phyloP scores from a whole-genome alignment of 139 green algal genomes.

The Chlamydomonas sp. region DNA sequence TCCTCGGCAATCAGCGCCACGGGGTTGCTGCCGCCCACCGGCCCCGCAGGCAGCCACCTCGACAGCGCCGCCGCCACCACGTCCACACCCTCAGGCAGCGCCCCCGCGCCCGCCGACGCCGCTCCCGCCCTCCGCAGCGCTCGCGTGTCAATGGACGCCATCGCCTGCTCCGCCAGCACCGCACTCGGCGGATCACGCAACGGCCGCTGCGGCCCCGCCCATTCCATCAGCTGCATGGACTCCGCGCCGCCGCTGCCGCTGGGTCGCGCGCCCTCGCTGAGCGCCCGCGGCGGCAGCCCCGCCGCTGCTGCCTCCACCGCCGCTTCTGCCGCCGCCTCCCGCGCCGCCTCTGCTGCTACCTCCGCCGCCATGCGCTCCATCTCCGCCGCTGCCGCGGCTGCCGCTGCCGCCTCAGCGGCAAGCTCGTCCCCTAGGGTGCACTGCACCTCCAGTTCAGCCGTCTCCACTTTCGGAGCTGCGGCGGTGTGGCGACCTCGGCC shows the following conservation, averaged over 20 bases:
- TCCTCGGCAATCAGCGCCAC: slow-evolving; percentile 51
- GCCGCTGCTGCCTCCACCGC: neutral
- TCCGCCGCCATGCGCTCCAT: neutral
- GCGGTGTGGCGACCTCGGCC: neutral
- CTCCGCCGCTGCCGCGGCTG: neutral
- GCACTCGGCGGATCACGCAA: slow-evolving; percentile 23
- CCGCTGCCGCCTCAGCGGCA: neutral
- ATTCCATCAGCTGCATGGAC: slow-evolving; percentile 11
- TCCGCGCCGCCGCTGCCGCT: neutral
- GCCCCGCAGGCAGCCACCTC: slow-evolving; percentile 45
- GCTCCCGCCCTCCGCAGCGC: neutral
- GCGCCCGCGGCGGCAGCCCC: neutral
- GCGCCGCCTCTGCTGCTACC: neutral
- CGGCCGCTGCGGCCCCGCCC: slow-evolving; percentile 1
- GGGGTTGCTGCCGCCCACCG: slow-evolving; percentile 26
- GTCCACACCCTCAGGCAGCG: slow-evolving; percentile 3
- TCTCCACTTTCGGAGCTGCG: neutral
- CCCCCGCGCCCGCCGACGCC: neutral
- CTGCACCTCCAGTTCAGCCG: slow-evolving; percentile 34
- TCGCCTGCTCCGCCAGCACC: slow-evolving; percentile 26
- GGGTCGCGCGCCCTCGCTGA: neutral
- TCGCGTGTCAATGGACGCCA: slow-evolving; percentile 3
- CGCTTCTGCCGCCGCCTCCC: slow-evolving; percentile 13
- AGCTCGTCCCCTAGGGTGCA: slow-evolving; percentile 18
- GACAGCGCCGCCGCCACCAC: slow-evolving; percentile 28